Conservation (phyloP, 2,329 filamentous ascomycete species). For the Davidsoniella neocaledoniae region DNA sequence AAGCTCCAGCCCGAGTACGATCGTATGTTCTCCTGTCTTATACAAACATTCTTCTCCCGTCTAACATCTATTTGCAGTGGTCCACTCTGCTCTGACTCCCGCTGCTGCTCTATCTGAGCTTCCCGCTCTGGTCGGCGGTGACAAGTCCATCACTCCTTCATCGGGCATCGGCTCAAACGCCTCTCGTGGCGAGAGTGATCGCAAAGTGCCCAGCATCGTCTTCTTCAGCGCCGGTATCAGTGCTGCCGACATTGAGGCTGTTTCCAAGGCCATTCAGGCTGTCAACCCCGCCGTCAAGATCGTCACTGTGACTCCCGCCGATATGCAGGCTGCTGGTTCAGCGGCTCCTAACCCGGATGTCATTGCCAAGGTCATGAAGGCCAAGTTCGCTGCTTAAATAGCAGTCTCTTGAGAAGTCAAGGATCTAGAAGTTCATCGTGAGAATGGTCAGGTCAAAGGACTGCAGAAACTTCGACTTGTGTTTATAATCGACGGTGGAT, state of each 20-base stretch:
- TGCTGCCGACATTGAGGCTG: not conserved
- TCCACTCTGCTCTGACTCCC: slow-evolving; percentile 8
- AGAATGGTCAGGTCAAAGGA: not conserved
- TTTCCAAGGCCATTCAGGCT: slow-evolving; percentile 4
- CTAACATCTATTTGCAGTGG: not conserved
- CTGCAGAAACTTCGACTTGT: not conserved
- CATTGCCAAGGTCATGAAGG: slow-evolving; percentile 11
- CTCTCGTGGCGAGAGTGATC: not conserved
- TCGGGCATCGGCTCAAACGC: slow-evolving; percentile 9
- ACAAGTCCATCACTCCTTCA: not conserved
- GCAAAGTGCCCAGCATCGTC: slow-evolving; percentile 1
- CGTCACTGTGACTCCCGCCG: not conserved
- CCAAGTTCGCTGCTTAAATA: slow-evolving; percentile 5
- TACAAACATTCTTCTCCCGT: not conserved
- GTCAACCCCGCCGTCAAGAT: slow-evolving; percentile 1
- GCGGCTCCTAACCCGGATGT: slow-evolving; percentile 4
- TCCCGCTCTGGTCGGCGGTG: slow-evolving; percentile 4
- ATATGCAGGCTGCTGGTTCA: not conserved
- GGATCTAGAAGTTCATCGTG: not conserved
- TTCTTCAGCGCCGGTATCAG: slow-evolving; percentile 4
- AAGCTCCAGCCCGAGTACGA: slow-evolving; percentile 12
- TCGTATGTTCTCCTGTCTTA: not conserved
- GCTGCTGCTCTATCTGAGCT: slow-evolving; percentile 8
- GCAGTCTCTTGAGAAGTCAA: not conserved
- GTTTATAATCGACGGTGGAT: too few species aligned